These are phyloP conservation scores for Mycena latifolia DNA, from an alignment of 768 basidiomycete species.

Conservation along the genomic window DNA sequence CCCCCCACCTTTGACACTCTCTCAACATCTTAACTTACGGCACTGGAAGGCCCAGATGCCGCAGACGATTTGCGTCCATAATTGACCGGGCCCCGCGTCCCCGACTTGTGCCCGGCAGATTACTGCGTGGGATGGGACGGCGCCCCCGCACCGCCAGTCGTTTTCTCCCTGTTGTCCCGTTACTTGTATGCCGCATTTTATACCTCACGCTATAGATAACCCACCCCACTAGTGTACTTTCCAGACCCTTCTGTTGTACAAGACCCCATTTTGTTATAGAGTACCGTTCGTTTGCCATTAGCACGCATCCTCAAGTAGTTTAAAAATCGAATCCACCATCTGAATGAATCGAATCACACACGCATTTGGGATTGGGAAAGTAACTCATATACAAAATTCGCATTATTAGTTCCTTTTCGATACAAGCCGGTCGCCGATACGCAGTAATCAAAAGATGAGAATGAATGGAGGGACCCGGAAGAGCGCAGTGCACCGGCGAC, in stretches of 20 bases:
- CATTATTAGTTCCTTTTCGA: constrained; percentile 35
- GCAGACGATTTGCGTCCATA: constrained; percentile 23
- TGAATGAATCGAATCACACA: neutral
- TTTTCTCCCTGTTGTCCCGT: constrained; percentile 12
- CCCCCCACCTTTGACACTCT: constrained; percentile 2
- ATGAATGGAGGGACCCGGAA: constrained; percentile 18
- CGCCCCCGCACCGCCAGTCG: neutral
- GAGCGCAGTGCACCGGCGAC: constrained; percentile 12
- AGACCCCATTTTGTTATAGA: constrained; percentile 14
- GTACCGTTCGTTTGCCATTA: neutral
- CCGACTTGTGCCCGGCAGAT: neutral
- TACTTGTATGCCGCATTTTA: constrained; percentile 25
- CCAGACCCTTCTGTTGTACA: constrained; percentile 18
- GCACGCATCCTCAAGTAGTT: neutral
- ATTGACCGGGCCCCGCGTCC: constrained; percentile 3
- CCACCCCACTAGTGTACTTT: constrained; percentile 19
- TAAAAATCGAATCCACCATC: constrained; percentile 5
- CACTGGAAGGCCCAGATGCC: constrained; percentile 3
- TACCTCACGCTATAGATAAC: constrained; percentile 16
- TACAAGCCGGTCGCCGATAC: constrained; percentile 31
- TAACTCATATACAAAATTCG: constrained; percentile 28
- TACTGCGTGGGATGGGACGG: neutral
- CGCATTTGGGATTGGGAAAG: neutral
- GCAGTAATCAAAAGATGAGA: constrained; percentile 24
- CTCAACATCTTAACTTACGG: constrained; percentile 18